Base-by-base conservation (phyloP, 192 early-diverging fungal genomes). In the Chytriomyces confervae region DNA sequence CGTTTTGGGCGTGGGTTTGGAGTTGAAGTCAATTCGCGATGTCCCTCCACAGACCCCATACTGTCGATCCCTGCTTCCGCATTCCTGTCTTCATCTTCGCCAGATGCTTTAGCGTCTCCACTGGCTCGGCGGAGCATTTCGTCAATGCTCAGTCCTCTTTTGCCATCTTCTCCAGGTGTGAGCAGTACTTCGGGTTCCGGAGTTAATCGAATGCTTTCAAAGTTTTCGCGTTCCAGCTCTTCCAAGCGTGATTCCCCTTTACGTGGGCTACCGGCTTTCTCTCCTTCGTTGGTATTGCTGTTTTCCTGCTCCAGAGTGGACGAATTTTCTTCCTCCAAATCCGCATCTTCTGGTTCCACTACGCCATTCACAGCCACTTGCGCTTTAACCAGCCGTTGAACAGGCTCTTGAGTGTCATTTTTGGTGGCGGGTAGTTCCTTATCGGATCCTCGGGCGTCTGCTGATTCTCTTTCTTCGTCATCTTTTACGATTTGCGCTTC, bases 121-220 rank as follows among this genome's bases (percentile, higher is more conserved):
- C 79, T 75, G 6, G 87, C 80, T 36, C 84, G 78, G 46, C 77
- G 74, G 69, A 88, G 73, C 48, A 86, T 63, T 73, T 86, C 85
- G 51, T 88, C 87, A 53, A 88, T 86, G 63, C 80, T 79, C 50
- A 88, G 61, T 7, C 80, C 72, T 50, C 62, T 77, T 11, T 45
- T 70, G 20, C 69, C 46, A 36, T n/a, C 47, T 36, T 20, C 45
- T 23, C 48, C 53, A 16, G 76, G 69, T 7, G 74, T 23, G 48
- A 51, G 45, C 61, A 69, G 66, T 20, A 24, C 16, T 7, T 18
- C 50, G 47, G 53, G 36, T 36, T 67, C 71, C 66, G 69, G 80
- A 77, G 69, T 88, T 81, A 63, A 86, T 60, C 74, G 66, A 27
- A 86, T 77, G 27, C 24, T 78, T 16, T 78, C 66, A 57, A 78